Evolutionary conservation across 257 asterid genomes (phyloP).

Genomic region (Datura wrightii): DNA sequence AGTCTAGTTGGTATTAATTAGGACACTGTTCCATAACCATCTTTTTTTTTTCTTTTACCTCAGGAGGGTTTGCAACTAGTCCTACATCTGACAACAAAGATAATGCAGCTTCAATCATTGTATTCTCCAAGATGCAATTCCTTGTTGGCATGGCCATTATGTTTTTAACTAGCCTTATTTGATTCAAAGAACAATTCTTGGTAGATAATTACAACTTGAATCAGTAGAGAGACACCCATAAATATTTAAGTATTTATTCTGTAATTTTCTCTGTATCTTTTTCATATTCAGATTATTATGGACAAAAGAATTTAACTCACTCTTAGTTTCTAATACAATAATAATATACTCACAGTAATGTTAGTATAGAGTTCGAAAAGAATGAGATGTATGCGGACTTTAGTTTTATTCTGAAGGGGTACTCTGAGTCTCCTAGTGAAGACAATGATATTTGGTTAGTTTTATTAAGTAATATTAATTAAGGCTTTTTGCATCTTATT

Average conservation of each 20-base stretch:
- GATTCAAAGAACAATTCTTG: not conserved
- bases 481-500: too few species aligned
- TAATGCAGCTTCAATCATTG: constrained; percentile 14
- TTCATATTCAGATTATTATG: not conserved
- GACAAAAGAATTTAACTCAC: too few species aligned
- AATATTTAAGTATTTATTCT: not conserved
- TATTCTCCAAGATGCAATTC: not conserved
- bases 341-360: too few species aligned
- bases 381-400: too few species aligned
- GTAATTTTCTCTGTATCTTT: not conserved
- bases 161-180: not conserved
- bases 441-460: too few species aligned
- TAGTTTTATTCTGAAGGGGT: too few species aligned
- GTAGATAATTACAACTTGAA: not conserved
- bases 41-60: not conserved
- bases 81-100: constrained; percentile 20
- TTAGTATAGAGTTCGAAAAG: too few species aligned
- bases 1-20: not conserved
- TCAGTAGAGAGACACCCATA: not conserved
- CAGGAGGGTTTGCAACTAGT: constrained; percentile 17
- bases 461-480: too few species aligned
- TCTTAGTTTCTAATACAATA: too few species aligned
- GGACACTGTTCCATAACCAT: not conserved
- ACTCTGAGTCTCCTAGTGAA: too few species aligned
- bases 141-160: not conserved